Conservation (phyloP, 1,139 yeast genomes). For the Geotrichum fermentans region DNA sequence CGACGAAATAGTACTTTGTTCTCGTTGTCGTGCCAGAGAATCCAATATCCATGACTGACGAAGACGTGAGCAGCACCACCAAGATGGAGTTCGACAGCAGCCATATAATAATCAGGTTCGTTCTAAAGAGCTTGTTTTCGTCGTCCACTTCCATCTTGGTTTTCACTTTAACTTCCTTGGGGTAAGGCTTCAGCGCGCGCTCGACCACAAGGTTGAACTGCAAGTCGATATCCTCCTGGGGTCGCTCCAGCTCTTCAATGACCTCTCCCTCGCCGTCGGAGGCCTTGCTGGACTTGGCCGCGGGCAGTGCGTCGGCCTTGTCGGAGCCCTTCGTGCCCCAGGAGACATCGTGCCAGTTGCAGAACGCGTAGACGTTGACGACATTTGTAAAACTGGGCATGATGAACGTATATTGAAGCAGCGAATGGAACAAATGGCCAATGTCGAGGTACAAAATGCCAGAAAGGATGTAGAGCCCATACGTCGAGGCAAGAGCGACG, state of each 20-base stretch:
- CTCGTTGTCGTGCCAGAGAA: constrained; percentile 39
- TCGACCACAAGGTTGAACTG: constrained; percentile 43
- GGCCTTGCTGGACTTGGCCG: constrained; percentile 47
- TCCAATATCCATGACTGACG: constrained; percentile 33
- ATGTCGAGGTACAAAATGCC: constrained; percentile 76
- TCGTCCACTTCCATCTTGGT: constrained; percentile 45
- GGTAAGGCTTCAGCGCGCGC: constrained; percentile 44
- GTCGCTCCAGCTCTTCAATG: constrained; percentile 65
- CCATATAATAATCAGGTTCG: constrained; percentile 78
- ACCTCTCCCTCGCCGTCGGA: constrained; percentile 66
- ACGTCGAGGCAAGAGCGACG: constrained; percentile 83
- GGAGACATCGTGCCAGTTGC: constrained; percentile 92
- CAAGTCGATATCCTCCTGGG: constrained; percentile 60
- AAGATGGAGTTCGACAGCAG: constrained; percentile 67
- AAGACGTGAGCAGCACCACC: constrained; percentile 55
- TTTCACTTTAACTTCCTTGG: constrained; percentile 32
- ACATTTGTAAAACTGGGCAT: constrained; percentile 89
- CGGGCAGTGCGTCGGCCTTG: constrained; percentile 56
- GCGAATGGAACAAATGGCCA: constrained; percentile 89
- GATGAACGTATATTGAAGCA: constrained; percentile 77
- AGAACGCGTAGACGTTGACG: constrained; percentile 71
- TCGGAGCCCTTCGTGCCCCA: constrained; percentile 97
- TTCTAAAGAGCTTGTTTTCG: constrained; percentile 67
- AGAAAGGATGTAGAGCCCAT: constrained; percentile 77
- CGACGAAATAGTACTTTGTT: constrained; percentile 58